These are phyloP conservation scores for Scolecobasidium constrictum DNA, from an alignment of 2,329 filamentous ascomycete species.

Conservation along the genomic window DNA sequence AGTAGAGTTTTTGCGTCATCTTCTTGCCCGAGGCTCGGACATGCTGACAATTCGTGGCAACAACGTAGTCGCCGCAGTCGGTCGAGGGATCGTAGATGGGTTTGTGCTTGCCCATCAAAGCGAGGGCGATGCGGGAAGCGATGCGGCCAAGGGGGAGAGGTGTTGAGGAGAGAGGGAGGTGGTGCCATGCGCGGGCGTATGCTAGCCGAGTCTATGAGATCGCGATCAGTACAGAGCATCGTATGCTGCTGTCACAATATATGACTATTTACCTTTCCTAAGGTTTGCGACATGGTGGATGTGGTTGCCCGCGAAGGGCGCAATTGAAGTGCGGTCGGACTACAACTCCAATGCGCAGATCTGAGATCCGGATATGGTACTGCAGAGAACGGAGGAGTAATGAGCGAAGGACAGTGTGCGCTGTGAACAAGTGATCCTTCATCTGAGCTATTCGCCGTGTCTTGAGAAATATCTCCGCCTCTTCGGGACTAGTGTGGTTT, in stretches of 20 bases:
- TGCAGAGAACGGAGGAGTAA: too few relatives aligned
- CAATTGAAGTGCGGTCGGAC: too few relatives aligned
- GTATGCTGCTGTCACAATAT: conserved; percentile 3
- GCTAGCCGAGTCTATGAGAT: conserved; percentile 71
- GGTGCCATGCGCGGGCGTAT: conserved; percentile 94
- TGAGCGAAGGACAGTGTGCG: too few relatives aligned
- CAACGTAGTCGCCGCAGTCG: conserved; percentile 98
- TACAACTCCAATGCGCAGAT: too few relatives aligned
- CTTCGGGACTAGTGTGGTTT: too few relatives aligned
- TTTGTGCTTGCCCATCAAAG: conserved; percentile 98
- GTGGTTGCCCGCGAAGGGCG: not conserved
- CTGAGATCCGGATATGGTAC: too few relatives aligned
- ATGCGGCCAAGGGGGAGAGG: conserved; percentile 77
- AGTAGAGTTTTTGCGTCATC: conserved; percentile 89
- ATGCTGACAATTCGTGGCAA: conserved; percentile 79
- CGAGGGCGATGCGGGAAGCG: conserved; percentile 73
- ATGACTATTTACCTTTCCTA: conserved; percentile 68
- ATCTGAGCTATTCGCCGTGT: too few relatives aligned
- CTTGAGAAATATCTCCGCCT: too few relatives aligned
- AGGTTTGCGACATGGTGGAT: conserved; percentile 61
- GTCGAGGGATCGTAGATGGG: conserved; percentile 95
- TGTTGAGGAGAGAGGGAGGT: conserved; percentile 60
- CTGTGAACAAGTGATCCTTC: too few relatives aligned
- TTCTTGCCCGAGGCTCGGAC: conserved; percentile 87
- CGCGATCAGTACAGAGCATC: not conserved